Base-by-base conservation (phyloP, 129 eudicot genomes). In the Kitagawia praeruptora region DNA sequence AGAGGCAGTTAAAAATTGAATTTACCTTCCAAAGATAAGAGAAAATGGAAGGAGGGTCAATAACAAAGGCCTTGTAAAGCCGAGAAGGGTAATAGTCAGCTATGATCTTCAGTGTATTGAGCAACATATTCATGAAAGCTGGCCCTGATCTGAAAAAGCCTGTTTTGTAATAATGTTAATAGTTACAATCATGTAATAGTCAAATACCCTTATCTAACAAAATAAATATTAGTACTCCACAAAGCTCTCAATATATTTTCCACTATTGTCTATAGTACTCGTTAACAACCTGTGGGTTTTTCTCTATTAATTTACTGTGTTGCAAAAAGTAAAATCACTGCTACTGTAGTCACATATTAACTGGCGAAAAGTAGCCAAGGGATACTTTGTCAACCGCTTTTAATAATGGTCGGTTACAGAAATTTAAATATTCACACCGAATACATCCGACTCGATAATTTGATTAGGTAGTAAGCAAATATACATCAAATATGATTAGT, bases 101-200 rank as follows among this genome's bases (percentile, higher is more conserved):
- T 74, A 91, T 73, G 39, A 87, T 92, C 90, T 92, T 96, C 79
- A 96, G 87, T 82, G 98, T 88, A 76, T 91, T 86, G 81, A 96
- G 86, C 81, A 96, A 82, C 83, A 92, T 78, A 87, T 92, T 96
- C 97, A 96, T 90, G 71, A 96, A 96, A 86, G 91, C 97, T 86
- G 99, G 86, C 4, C 91, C 99, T 79, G 99, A 96, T 69, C 98
- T 92, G 95, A 90, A 92, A 92, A 92, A 89, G 95, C 99, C 99
- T 96, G 97, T 75, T 82, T 42, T 54, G 39, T 39, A 67, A 67
- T 67, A 27, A 67, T 67, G 41, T 67, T 4, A 27, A 31, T 31
- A 67, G 3, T 27, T 31, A 67, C 41, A 67, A 67, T 34, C 73
- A 67, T 12, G 19, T 1, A n/a, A 12, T 67, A 67, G 73, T 67